These are phyloP conservation scores for Petunia axillaris DNA, from an alignment of 257 asterid genomes.

Conservation along the genomic window DNA sequence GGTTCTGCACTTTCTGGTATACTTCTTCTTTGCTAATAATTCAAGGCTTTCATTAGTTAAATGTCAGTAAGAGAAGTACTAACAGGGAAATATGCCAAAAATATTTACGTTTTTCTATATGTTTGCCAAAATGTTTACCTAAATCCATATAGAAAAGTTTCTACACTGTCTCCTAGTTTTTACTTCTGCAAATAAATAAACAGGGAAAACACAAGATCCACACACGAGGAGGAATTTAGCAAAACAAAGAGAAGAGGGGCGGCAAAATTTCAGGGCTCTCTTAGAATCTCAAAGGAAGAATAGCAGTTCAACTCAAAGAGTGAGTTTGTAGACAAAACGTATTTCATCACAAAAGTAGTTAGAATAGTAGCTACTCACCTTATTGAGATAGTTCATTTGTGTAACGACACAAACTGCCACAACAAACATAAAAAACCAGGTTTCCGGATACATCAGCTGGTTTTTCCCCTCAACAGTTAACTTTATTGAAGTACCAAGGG, in stretches of 20 bases:
- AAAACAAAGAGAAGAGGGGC: neutral
- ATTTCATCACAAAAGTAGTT: neutral
- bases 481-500: constrained; percentile 82
- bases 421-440: constrained; percentile 75
- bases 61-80: neutral
- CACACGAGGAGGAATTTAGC: neutral
- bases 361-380: constrained; percentile 46
- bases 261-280: neutral
- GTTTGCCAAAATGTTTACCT: neutral
- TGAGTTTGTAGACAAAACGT: neutral
- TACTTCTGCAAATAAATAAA: neutral
- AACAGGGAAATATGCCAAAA: neutral
- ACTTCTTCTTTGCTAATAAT: neutral
- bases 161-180: neutral
- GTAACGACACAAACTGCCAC: constrained; percentile 77
- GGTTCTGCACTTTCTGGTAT: neutral
- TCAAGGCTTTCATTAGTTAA: neutral
- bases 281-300: constrained; percentile 8
- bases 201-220: neutral
- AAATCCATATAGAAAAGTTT: neutral
- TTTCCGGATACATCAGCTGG: constrained; percentile 73
- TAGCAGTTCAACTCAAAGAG: neutral
- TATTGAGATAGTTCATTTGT: constrained; percentile 94
- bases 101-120: neutral
- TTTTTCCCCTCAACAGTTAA: constrained; percentile 86